Evolutionary conservation across 2,329 filamentous ascomycete species (phyloP).

Genomic region (Lasiodiplodia sp.): DNA sequence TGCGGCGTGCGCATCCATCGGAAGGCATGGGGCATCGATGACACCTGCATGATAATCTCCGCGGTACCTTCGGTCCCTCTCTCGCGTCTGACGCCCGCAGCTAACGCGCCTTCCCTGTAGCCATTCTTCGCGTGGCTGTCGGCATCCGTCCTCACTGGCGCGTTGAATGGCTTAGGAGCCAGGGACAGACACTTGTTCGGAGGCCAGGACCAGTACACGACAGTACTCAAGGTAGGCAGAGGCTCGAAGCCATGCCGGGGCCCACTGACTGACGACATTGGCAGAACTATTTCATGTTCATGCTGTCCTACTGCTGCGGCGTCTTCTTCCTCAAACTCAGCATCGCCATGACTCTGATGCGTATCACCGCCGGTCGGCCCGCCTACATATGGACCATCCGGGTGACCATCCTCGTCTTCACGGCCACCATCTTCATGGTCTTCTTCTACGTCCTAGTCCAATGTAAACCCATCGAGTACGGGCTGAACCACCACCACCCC

Average conservation of each 20-base stretch:
- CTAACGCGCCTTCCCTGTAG: background rate
- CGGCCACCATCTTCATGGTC: constrained; percentile 39
- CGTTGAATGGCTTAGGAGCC: constrained; percentile 1
- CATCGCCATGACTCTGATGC: constrained; percentile 46
- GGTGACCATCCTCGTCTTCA: constrained; percentile 40
- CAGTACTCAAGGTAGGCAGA: background rate
- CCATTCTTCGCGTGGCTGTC: constrained; percentile 19
- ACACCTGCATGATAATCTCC: background rate
- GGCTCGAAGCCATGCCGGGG: background rate
- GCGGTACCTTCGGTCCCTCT: background rate
- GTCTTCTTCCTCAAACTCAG: constrained; percentile 46
- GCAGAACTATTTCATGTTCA: constrained; percentile 46
- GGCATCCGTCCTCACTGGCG: background rate
- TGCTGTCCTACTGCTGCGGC: constrained; percentile 45
- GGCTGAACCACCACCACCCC: background rate
- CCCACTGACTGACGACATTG: too few species aligned
- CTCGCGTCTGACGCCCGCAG: background rate
- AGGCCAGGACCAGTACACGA: background rate
- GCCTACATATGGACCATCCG: constrained; percentile 40
- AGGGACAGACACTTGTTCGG: background rate
- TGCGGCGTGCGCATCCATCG: background rate
- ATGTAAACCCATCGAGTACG: constrained; percentile 41
- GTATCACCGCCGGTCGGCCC: constrained; percentile 41
- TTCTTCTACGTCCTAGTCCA: constrained; percentile 47
- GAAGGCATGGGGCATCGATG: background rate